Conservation (phyloP, 2,329 filamentous ascomycete genomes). For the Aspergillus ibericus region DNA sequence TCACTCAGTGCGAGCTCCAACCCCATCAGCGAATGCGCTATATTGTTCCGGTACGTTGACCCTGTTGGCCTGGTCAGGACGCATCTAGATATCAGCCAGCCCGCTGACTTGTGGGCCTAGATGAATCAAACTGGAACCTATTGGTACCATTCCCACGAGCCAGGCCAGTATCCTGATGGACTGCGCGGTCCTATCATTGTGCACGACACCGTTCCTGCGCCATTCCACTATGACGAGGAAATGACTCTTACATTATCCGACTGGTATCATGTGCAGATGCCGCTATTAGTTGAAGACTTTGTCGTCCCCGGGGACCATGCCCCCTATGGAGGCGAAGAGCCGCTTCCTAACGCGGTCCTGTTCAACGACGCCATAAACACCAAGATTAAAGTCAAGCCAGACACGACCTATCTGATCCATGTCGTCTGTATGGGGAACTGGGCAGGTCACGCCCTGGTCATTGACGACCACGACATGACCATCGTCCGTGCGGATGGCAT, state of each 20-base stretch:
- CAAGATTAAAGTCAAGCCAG: slow-evolving; percentile 60
- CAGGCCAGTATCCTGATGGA: slow-evolving; percentile 70
- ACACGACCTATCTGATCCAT: slow-evolving; percentile 71
- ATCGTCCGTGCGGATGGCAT: slow-evolving; percentile 41
- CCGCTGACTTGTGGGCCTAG: slow-evolving; percentile 32
- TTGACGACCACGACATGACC: slow-evolving; percentile 45
- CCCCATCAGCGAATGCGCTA: slow-evolving; percentile 68
- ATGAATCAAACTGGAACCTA: slow-evolving; percentile 69
- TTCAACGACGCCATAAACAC: slow-evolving; percentile 69
- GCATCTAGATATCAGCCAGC: background rate
- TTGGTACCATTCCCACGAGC: slow-evolving; percentile 74
- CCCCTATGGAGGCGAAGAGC: slow-evolving; percentile 58
- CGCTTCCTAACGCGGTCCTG: slow-evolving; percentile 66
- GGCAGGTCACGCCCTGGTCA: slow-evolving; percentile 50
- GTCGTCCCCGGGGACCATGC: slow-evolving; percentile 44
- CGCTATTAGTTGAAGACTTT: slow-evolving; percentile 40
- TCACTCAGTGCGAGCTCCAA: slow-evolving; percentile 68
- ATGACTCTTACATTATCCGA: slow-evolving; percentile 66
- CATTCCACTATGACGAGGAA: slow-evolving; percentile 65
- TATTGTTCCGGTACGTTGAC: slow-evolving; percentile 55
- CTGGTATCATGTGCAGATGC: slow-evolving; percentile 67
- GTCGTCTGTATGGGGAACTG: slow-evolving; percentile 74
- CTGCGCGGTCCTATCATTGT: slow-evolving; percentile 65
- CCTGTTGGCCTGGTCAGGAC: background rate
- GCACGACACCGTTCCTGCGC: slow-evolving; percentile 59